A percentile compares a stretch with the other conserved stretches of the same genome.
phyloP scores from a whole-genome alignment of 371 early-diverging fungal species.

The Mortierella sp. region DNA sequence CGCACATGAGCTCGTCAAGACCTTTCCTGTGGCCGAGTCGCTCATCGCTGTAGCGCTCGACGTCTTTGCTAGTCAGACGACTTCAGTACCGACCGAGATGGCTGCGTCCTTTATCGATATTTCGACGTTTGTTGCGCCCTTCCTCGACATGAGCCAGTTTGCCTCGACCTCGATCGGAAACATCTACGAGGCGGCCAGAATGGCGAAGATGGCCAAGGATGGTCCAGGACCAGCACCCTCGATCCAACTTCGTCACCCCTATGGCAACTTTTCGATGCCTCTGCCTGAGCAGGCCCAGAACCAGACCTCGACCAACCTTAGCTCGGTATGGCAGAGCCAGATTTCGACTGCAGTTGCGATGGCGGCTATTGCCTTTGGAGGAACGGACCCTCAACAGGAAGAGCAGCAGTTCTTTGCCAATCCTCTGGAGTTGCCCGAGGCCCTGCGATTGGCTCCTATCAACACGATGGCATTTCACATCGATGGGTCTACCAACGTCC shows the following conservation, averaged over 20 bases:
- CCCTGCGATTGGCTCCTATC: conserved; percentile 49
- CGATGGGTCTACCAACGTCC: conserved; percentile 19
- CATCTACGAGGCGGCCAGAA: conserved; percentile 52
- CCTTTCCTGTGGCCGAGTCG: conserved; percentile 56
- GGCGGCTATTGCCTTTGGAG: conserved; percentile 56
- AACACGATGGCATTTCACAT: conserved; percentile 33
- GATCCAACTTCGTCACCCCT: conserved; percentile 54
- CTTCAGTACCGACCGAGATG: conserved; percentile 54
- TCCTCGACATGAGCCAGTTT: conserved; percentile 50
- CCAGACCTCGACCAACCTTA: conserved; percentile 47
- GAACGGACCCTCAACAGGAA: conserved; percentile 53
- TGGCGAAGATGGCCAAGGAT: conserved; percentile 55
- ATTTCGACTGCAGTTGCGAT: conserved; percentile 55
- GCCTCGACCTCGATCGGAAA: conserved; percentile 51
- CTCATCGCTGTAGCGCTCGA: conserved; percentile 54
- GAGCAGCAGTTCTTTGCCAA: conserved; percentile 57
- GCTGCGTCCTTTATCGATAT: conserved; percentile 56
- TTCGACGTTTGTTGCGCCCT: conserved; percentile 55
- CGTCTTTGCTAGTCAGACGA: conserved; percentile 55
- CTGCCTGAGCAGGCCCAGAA: conserved; percentile 42
- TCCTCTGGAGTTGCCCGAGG: conserved; percentile 50
- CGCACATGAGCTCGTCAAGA: conserved; percentile 56
- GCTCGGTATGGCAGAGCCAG: conserved; percentile 53
- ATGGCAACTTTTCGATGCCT: conserved; percentile 57
- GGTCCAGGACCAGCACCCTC: conserved; percentile 56